Evolutionary conservation across 2,329 filamentous ascomycete genomes (phyloP), one percentile per base, ranked within the genome.

Genomic region (Spiromastix sp.): DNA sequence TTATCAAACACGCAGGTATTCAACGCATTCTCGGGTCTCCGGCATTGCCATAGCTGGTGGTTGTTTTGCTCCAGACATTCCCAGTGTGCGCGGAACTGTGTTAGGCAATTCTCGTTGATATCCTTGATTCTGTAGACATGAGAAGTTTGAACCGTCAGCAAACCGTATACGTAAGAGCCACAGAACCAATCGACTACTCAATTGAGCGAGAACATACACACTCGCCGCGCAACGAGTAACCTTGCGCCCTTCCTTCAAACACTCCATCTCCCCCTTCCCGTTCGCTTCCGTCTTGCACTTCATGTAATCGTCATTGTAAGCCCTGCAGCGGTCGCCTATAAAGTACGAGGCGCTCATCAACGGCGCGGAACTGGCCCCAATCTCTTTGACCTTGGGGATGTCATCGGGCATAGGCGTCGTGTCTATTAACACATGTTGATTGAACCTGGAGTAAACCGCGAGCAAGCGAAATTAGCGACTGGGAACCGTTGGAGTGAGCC

Each of bases 231-330:
- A 98, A 67, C 91, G 77, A 50, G 91, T 98, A 43, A 98, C 91
- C 64, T 91, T 84, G 61, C 91, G 77, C 38, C 91, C 91, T 69
- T 98, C 91, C 72, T 85, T 89, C 74, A 98, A 68, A 67, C 91
- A 98, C 49, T 94, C 85, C 45, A 93, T 64, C 71, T 98, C 91
- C 60, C 86, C 91, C 63, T 76, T 78, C 52, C 91, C 91, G 44
- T 84, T 81, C 53, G 85, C 79, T 67, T 95, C 86, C 49, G 77
- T 84, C 80, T 98, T 98, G 81, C 91, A 98, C 70, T 93, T 84
- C 89, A 98, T 98, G 68, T 82, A 98, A 67, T 98, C 91, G 71
- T 98, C 91, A 66, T 96, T 96, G 73, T 87, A 98, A 39, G 83
- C 71, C 60, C 76, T 81, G 79, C 91, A 98, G 57, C 89, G 81